A percentile compares a stretch with the other conserved stretches of the same genome.
phyloP scores from a whole-genome alignment of 225 moss, liverwort and hornwort species.

The Marchantia paleacea region DNA sequence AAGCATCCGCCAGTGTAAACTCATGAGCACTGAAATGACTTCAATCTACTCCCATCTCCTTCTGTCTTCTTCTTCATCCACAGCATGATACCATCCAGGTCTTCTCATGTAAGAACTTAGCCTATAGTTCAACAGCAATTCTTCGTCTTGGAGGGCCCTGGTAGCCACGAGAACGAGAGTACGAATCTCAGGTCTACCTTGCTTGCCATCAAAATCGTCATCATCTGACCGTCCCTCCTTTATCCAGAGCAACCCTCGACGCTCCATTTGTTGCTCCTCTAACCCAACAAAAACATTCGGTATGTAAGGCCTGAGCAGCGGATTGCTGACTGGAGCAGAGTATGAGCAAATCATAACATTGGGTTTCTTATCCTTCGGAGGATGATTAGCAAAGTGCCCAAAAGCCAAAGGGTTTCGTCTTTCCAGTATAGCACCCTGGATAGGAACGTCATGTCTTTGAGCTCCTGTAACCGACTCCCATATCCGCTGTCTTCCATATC shows the following conservation, averaged over 20 bases:
- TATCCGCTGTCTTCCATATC: constrained; percentile 35
- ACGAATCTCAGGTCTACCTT: constrained; percentile 44
- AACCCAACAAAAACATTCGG: constrained; percentile 75
- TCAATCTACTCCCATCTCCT: constrained; percentile 67
- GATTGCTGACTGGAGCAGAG: constrained; percentile 36
- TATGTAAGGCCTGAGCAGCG: constrained; percentile 58
- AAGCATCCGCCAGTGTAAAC: no score
- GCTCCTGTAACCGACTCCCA: constrained; percentile 69
- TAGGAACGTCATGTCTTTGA: constrained; percentile 33
- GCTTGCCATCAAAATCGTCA: constrained; percentile 24
- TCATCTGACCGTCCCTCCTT: constrained; percentile 63
- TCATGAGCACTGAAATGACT: no score
- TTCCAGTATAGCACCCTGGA: constrained; percentile 69
- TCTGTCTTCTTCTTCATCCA: constrained; percentile 77
- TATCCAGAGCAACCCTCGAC: constrained; percentile 80
- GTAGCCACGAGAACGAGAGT: constrained; percentile 83
- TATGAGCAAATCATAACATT: constrained; percentile 88
- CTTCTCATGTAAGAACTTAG: constrained; percentile 71
- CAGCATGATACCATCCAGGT: constrained; percentile 82
- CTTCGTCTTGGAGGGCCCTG: constrained; percentile 67
- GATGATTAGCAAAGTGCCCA: constrained; percentile 94
- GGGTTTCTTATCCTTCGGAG: constrained; percentile 58
- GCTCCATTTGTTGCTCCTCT: constrained; percentile 73
- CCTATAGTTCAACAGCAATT: constrained; percentile 80
- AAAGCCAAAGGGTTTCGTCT: constrained; percentile 77